Conservation (phyloP, 148 eudicot genomes). For the Camellia sinensis region DNA sequence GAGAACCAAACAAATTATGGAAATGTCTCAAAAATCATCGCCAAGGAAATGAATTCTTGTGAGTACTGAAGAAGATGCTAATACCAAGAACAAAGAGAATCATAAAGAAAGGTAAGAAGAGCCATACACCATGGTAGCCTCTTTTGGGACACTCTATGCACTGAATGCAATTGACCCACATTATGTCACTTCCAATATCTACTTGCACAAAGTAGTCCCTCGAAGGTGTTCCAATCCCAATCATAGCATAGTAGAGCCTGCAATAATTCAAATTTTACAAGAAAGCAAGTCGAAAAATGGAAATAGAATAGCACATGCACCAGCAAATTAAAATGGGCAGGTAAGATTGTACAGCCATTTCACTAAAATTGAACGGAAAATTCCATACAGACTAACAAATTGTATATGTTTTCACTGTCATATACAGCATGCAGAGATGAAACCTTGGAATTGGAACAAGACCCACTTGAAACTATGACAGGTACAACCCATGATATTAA, state of each 20-base stretch:
- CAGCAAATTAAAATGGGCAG: not conserved
- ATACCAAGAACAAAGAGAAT: conserved; percentile 5
- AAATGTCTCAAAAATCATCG: conserved; percentile 10
- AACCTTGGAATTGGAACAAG: no score
- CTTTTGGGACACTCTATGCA: conserved; percentile 80
- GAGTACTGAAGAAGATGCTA: no score
- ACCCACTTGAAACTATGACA: no score
- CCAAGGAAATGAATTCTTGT: not conserved
- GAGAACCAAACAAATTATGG: conserved; percentile 13
- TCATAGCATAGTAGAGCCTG: conserved; percentile 90
- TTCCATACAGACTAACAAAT: no score
- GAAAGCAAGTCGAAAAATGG: not conserved
- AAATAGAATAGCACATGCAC: not conserved
- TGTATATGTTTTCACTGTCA: no score
- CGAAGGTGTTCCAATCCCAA: conserved; percentile 88
- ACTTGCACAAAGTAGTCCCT: conserved; percentile 91
- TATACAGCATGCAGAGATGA: no score
- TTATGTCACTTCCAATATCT: conserved; percentile 90
- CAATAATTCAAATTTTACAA: conserved; percentile 17
- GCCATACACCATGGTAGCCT: conserved; percentile 81
- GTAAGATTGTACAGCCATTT: no score
- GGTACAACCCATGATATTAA: no score
- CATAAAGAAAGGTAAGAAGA: conserved; percentile 13
- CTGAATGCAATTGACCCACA: conserved; percentile 93
- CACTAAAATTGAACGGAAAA: not conserved